phyloP scores from a whole-genome alignment of 2,329 filamentous ascomycete species.

The Penicillium paneum region DNA sequence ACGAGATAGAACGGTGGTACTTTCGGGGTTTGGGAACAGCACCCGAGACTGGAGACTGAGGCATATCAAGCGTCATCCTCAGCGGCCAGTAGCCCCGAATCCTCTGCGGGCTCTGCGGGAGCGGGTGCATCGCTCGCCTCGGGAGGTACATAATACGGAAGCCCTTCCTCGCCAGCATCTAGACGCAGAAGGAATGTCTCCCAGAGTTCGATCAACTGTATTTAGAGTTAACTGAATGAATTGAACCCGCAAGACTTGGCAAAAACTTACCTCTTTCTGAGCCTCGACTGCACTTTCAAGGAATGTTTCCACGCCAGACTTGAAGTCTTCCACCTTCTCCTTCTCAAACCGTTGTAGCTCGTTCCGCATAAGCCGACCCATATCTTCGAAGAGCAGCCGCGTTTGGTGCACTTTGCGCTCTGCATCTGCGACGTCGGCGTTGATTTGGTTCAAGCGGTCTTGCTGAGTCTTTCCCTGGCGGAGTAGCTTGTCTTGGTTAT shows the following conservation, averaged over 20 bases:
- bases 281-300: slow-evolving; percentile 95
- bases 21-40: neutral
- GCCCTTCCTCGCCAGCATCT: slow-evolving; percentile 83
- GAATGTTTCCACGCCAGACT: slow-evolving; percentile 96
- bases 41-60: neutral
- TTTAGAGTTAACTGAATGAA: slow-evolving; percentile 33
- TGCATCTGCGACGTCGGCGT: slow-evolving; percentile 89
- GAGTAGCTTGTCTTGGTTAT: slow-evolving; percentile 88
- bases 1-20: neutral
- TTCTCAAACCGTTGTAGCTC: slow-evolving; percentile 92
- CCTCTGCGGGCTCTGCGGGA: slow-evolving; percentile 16
- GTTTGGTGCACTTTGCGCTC: slow-evolving; percentile 91
- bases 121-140: slow-evolving; percentile 20
- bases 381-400: slow-evolving; percentile 88
- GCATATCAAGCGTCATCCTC: slow-evolving; percentile 14
- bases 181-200: slow-evolving; percentile 97
- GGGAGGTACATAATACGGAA: slow-evolving; percentile 44
- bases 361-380: slow-evolving; percentile 86
- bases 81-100: slow-evolving; percentile 9
- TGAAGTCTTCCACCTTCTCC: slow-evolving; percentile 99
- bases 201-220: slow-evolving; percentile 84
- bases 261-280: slow-evolving; percentile 81
- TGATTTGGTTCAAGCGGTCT: slow-evolving; percentile 87
- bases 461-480: slow-evolving; percentile 94
- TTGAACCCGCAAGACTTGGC: neutral